Conservation (phyloP, 495 filamentous ascomycete genomes). For the Articulospora tetracladia region DNA sequence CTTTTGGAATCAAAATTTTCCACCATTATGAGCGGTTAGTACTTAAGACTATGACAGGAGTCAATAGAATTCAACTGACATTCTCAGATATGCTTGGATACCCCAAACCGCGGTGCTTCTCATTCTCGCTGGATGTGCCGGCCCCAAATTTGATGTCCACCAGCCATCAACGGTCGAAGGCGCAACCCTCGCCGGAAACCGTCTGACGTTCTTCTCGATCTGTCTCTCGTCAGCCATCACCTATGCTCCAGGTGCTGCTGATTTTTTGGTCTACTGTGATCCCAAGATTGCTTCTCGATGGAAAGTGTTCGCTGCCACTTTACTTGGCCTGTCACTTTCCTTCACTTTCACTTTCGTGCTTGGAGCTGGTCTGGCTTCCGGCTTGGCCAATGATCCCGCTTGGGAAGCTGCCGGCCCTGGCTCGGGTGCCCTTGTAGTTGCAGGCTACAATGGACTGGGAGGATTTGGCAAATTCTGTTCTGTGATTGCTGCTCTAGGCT, state of each 20-base stretch:
- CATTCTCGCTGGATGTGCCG: conserved; percentile 65
- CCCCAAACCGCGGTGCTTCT: conserved; percentile 62
- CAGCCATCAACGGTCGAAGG: conserved; percentile 44
- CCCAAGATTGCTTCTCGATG: conserved; percentile 32
- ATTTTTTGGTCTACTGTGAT: conserved; percentile 54
- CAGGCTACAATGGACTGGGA: conserved; percentile 57
- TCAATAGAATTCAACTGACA: conserved; percentile 1
- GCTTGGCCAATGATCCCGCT: conserved; percentile 43
- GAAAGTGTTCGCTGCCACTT: conserved; percentile 32
- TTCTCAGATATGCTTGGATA: conserved; percentile 58
- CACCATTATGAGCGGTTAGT: conserved; percentile 64
- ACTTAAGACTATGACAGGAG: conserved; percentile 1
- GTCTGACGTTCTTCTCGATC: conserved; percentile 66
- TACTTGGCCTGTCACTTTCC: conserved; percentile 25
- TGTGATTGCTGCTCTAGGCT: conserved; percentile 65
- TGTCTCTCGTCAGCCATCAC: conserved; percentile 59
- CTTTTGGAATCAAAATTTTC: conserved; percentile 70
- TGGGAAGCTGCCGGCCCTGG: conserved; percentile 53
- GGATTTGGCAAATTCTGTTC: conserved; percentile 71
- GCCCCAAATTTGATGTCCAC: conserved; percentile 56
- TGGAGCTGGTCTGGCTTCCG: conserved; percentile 68
- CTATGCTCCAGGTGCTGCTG: conserved; percentile 48
- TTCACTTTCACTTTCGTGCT: conserved; percentile 52
- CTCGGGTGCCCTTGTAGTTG: conserved; percentile 64
- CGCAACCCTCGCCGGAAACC: conserved; percentile 53